Conservation (phyloP, 495 filamentous ascomycete species). For the Penicillium coffeae region DNA sequence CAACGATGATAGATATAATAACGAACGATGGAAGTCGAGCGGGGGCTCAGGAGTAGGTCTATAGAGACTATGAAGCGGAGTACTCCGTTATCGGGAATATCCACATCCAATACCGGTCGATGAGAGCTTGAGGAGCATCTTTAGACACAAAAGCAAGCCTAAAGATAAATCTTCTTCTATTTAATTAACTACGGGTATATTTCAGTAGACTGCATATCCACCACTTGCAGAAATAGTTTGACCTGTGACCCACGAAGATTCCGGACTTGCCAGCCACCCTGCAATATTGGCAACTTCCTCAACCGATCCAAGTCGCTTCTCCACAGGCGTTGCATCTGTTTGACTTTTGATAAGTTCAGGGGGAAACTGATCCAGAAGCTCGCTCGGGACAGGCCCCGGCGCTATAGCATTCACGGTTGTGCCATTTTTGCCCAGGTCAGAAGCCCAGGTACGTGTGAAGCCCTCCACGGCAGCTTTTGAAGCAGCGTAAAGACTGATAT, state of each 20-base stretch:
- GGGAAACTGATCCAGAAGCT: conserved; percentile 36
- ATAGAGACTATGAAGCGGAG: no score
- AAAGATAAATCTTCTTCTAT: no score
- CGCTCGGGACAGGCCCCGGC: conserved; percentile 36
- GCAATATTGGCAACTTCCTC: conserved; percentile 56
- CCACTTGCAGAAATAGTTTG: conserved; percentile 57
- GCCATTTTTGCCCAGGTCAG: conserved; percentile 37
- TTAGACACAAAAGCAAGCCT: no score
- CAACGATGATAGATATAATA: no score
- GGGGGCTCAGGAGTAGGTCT: no score
- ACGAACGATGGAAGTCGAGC: no score
- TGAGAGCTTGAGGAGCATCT: no score
- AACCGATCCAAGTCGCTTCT: conserved; percentile 45
- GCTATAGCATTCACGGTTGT: conserved; percentile 32
- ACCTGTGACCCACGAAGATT: conserved; percentile 54
- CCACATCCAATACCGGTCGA: no score
- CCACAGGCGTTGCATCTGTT: conserved; percentile 29
- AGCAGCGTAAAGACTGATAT: conserved; percentile 33
- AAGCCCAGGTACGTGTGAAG: conserved; percentile 37
- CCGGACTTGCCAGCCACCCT: conserved; percentile 44
- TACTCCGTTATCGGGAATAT: no score
- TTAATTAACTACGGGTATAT: no score
- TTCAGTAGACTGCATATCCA: no score
- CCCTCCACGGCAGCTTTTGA: conserved; percentile 45
- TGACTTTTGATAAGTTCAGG: conserved; percentile 29